Evolutionary conservation across 805 yeast genomes (phyloP).

Genomic region (Metschnikowia matae): DNA sequence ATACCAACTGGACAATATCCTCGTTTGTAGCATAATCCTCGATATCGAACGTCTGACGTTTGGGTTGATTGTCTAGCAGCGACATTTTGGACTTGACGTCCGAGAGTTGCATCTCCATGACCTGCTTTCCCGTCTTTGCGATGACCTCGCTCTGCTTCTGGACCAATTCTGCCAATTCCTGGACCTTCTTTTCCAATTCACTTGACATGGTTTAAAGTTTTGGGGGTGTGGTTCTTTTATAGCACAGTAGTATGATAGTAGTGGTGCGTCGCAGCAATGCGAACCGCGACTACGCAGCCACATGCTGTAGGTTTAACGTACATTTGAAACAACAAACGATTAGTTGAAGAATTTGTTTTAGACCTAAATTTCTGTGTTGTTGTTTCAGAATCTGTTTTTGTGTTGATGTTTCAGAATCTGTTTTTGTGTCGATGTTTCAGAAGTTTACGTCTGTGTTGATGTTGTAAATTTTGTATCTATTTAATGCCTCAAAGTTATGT

Average conservation of each 20-base stretch:
- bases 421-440: too few relatives aligned
- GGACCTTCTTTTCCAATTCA: conserved; percentile 36
- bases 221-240: too few relatives aligned
- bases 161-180: conserved; percentile 49
- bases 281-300: neutral
- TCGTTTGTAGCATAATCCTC: conserved; percentile 71
- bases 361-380: too few relatives aligned
- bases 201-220: neutral
- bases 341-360: too few relatives aligned
- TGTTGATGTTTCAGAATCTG: too few relatives aligned
- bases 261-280: neutral
- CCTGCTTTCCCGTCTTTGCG: conserved; percentile 75
- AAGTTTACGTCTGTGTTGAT: too few relatives aligned
- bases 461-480: too few relatives aligned
- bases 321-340: too few relatives aligned
- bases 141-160: conserved; percentile 63
- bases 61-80: conserved; percentile 13
- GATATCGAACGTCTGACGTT: conserved; percentile 32
- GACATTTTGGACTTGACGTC: conserved; percentile 37
- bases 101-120: conserved; percentile 63
- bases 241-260: too few relatives aligned
- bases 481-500: too few relatives aligned
- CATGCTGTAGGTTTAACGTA: too few relatives aligned
- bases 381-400: too few relatives aligned
- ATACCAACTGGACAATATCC: conserved; percentile 81